These are phyloP conservation scores for Termitomyces sp. DNA, from an alignment of 768 basidiomycete genomes.

Conservation along the genomic window DNA sequence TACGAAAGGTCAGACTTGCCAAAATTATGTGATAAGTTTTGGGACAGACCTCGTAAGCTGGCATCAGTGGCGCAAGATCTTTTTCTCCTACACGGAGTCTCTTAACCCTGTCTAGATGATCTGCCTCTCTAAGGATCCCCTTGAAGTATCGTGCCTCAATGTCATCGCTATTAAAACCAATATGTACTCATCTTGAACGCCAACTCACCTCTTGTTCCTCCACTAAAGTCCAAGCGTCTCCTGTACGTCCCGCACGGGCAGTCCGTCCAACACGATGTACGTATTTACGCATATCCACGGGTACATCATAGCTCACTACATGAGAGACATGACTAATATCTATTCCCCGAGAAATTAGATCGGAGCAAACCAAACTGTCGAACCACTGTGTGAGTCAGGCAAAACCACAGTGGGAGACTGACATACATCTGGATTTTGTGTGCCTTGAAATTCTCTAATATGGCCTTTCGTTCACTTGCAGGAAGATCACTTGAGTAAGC, in stretches of 20 bases:
- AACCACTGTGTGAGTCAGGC: background rate
- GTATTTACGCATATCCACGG: constrained; percentile 97
- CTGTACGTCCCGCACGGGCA: constrained; percentile 83
- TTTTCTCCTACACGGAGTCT: constrained; percentile 58
- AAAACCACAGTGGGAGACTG: background rate
- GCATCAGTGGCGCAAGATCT: constrained; percentile 48
- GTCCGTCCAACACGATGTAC: constrained; percentile 91
- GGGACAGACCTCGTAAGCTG: constrained; percentile 61
- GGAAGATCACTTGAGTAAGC: constrained; percentile 88
- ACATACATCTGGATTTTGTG: constrained; percentile 81
- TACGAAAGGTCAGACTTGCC: background rate
- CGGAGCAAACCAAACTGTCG: constrained; percentile 87
- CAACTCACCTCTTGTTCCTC: constrained; percentile 82
- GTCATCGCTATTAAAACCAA: background rate
- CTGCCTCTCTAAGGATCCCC: constrained; percentile 64
- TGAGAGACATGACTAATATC: constrained; percentile 90
- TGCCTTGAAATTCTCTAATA: constrained; percentile 77
- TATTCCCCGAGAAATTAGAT: constrained; percentile 92
- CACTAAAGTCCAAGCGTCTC: constrained; percentile 91
- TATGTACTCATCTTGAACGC: background rate
- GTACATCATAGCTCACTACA: constrained; percentile 93
- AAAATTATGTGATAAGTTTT: background rate
- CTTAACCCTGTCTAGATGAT: constrained; percentile 65
- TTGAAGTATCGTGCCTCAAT: constrained; percentile 84
- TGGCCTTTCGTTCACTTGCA: constrained; percentile 61